These are phyloP conservation scores for Rubus idaeus DNA, from an alignment of 306 rosid genomes.

Conservation along the genomic window DNA sequence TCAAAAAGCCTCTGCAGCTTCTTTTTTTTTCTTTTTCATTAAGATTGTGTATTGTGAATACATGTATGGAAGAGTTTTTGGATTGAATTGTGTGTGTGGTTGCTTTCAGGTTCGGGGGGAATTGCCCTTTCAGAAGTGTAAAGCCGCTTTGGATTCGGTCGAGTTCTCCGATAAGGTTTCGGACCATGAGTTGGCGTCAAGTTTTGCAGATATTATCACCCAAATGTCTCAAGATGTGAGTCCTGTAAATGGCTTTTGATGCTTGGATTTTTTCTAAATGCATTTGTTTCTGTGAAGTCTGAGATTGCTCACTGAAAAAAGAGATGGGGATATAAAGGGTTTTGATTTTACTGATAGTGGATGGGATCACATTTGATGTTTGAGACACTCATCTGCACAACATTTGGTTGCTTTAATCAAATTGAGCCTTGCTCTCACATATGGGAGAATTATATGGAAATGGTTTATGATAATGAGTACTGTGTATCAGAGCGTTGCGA, in stretches of 20 bases:
- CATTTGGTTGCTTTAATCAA: not conserved
- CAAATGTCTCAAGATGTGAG: conserved; percentile 98
- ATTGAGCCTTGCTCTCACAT: not conserved
- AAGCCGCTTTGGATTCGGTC: conserved; percentile 79
- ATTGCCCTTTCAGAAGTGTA: conserved; percentile 85
- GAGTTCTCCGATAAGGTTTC: conserved; percentile 57
- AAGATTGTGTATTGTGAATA: not conserved
- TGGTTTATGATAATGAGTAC: not conserved
- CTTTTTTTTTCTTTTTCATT: not conserved
- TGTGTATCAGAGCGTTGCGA: not conserved
- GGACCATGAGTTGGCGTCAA: conserved; percentile 59
- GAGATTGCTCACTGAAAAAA: not conserved
- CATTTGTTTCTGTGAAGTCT: not conserved
- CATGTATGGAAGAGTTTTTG: conserved; percentile 11
- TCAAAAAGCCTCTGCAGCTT: not conserved
- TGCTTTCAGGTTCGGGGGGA: conserved; percentile 83
- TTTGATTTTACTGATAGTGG: not conserved
- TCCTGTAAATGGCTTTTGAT: conserved; percentile 7
- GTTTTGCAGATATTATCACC: conserved; percentile 82
- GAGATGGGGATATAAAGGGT: not conserved
- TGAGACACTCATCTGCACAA: not conserved
- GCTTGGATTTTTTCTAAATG: not conserved
- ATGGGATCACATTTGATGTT: not conserved
- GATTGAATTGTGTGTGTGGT: conserved; percentile 15
- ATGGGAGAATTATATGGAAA: not conserved